Conservation (phyloP, 352 stramenopile species). For the Phytophthora europaea region DNA sequence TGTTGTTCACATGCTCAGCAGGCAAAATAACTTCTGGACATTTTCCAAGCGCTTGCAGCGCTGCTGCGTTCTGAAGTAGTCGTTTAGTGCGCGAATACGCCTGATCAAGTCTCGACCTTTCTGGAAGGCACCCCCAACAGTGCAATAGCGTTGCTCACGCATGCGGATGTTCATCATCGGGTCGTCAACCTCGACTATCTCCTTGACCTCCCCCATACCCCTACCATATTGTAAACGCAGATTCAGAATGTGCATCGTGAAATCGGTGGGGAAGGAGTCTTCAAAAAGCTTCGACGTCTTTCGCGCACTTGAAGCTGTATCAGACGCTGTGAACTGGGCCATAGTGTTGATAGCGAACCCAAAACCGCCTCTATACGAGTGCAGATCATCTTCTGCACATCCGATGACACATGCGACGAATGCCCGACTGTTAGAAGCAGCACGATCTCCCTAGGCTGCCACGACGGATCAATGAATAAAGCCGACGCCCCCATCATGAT, state of each 20-base stretch:
- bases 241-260: background rate
- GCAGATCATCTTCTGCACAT: too few species aligned
- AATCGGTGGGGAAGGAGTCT: constrained; percentile 5
- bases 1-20: background rate
- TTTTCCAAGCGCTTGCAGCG: constrained; percentile 4
- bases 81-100: background rate
- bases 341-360: constrained; percentile 3
- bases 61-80: constrained; percentile 7
- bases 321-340: constrained; percentile 2
- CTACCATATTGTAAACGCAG: constrained; percentile 3
- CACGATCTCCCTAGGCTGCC: background rate
- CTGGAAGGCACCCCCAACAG: background rate
- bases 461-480: constrained; percentile 13
- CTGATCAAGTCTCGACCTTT: constrained; percentile 2
- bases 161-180: too few species aligned
- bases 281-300: constrained; percentile 11
- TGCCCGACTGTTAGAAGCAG: constrained; percentile 13
- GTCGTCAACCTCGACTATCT: background rate
- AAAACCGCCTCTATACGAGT: background rate
- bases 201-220: constrained; percentile 2
- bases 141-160: background rate
- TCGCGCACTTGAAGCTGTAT: background rate
- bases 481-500: constrained; percentile 1
- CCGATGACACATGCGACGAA: background rate
- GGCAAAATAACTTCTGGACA: background rate